phyloP scores from a whole-genome alignment of 257 asterid genomes.

The Nicotiana tabacum region DNA sequence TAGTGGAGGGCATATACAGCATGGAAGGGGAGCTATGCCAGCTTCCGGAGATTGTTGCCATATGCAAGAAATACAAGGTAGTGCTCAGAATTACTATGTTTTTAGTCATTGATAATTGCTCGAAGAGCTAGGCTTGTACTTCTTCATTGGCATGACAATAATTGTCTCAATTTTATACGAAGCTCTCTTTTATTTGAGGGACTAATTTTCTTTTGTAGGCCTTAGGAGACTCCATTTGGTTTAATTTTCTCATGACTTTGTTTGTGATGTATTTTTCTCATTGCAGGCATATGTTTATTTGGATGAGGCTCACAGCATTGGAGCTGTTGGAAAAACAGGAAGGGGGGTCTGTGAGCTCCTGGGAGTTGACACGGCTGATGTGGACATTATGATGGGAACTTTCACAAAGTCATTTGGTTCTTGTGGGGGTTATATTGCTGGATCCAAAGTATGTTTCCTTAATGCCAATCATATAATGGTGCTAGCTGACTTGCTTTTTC shows the following conservation, averaged over 20 bases:
- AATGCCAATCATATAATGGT: not conserved
- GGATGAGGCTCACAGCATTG: slow-evolving; percentile 99
- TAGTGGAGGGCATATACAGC: slow-evolving; percentile 99
- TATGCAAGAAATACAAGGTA: slow-evolving; percentile 98
- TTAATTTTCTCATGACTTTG: slow-evolving; percentile 3
- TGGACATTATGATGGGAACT: slow-evolving; percentile 99
- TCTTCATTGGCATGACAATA: not conserved
- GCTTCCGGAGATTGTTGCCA: slow-evolving; percentile 91
- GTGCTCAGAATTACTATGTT: not conserved
- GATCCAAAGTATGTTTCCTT: slow-evolving; percentile 66
- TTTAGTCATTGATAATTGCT: not conserved
- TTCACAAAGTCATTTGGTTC: slow-evolving; percentile 99
- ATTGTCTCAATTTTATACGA: not conserved
- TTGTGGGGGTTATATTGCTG: slow-evolving; percentile 98
- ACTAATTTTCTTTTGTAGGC: not conserved
- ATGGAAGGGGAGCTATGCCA: slow-evolving; percentile 99
- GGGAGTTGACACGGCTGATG: slow-evolving; percentile 94
- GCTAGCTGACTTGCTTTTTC: not conserved
- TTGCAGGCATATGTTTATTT: slow-evolving; percentile 77
- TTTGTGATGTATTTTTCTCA: slow-evolving; percentile 12
- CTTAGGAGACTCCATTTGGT: not conserved
- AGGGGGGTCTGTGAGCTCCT: slow-evolving; percentile 97
- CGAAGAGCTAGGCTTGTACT: not conserved
- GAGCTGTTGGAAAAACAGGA: slow-evolving; percentile 95
- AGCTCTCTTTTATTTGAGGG: not conserved